These are phyloP conservation scores for Seminavis robusta DNA, from an alignment of 108 stramenopile species.

Conservation along the genomic window DNA sequence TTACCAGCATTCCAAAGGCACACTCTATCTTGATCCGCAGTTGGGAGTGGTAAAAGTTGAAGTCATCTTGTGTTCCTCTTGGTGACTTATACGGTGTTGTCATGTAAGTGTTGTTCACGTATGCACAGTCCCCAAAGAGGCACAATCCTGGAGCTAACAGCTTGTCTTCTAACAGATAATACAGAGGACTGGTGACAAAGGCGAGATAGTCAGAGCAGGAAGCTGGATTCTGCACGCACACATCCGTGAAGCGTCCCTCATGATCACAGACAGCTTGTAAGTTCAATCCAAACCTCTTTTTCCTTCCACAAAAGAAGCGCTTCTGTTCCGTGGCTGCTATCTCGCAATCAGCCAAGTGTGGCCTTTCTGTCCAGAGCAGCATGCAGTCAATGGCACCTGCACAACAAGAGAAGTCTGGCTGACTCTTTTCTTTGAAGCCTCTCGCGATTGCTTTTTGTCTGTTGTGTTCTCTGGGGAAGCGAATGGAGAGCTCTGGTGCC, in stretches of 20 bases:
- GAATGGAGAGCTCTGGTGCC: slow-evolving; percentile 7
- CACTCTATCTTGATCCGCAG: slow-evolving; percentile 28
- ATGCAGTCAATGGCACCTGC: slow-evolving; percentile 41
- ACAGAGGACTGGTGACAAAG: slow-evolving; percentile 9
- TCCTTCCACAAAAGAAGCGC: slow-evolving; percentile 30
- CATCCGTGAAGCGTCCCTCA: slow-evolving; percentile 10
- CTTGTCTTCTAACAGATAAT: slow-evolving; percentile 4
- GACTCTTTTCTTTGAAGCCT: slow-evolving; percentile 19
- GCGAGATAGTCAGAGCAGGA: slow-evolving; percentile 11
- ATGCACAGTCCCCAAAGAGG: slow-evolving; percentile 32
- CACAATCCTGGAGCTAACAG: too few species aligned
- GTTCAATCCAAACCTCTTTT: slow-evolving; percentile 34
- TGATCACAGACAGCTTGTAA: slow-evolving; percentile 23
- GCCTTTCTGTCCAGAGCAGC: slow-evolving; percentile 30
- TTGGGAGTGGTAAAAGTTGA: slow-evolving; percentile 20
- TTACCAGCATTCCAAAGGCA: slow-evolving; percentile 27
- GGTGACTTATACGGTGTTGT: slow-evolving; percentile 27
- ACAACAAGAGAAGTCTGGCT: slow-evolving; percentile 16
- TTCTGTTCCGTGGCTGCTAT: slow-evolving; percentile 1
- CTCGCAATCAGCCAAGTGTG: slow-evolving; percentile 3
- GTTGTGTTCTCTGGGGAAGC: slow-evolving; percentile 11
- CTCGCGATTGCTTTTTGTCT: slow-evolving; percentile 17
- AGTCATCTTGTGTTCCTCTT: slow-evolving; percentile 29
- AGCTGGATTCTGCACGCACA: slow-evolving; percentile 9
- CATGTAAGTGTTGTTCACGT: slow-evolving; percentile 28